Conservation (phyloP, 495 filamentous ascomycete genomes). For the Filosporella fistucella region DNA sequence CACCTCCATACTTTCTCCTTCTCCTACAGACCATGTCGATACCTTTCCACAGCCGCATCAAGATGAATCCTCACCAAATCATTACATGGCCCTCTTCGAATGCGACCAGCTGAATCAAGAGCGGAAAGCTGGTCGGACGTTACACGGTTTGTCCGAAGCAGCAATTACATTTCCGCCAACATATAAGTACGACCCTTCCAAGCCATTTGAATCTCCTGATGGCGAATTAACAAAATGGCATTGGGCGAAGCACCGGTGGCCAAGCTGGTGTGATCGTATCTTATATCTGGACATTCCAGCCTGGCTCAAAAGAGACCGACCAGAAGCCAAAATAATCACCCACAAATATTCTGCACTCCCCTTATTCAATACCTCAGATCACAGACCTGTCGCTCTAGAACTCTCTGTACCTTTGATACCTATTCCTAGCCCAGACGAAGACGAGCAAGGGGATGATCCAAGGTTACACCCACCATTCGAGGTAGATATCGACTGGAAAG, state of each 20-base stretch:
- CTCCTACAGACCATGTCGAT: slow-evolving; percentile 37
- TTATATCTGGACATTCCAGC: slow-evolving; percentile 64
- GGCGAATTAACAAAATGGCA: slow-evolving; percentile 50
- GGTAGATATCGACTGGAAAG: slow-evolving; percentile 24
- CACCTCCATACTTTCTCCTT: slow-evolving; percentile 58
- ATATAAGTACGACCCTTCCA: slow-evolving; percentile 66
- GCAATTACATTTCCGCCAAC: slow-evolving; percentile 81
- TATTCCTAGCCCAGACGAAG: slow-evolving; percentile 21
- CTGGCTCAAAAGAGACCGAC: slow-evolving; percentile 32
- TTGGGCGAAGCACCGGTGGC: slow-evolving; percentile 78
- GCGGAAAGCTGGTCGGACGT: slow-evolving; percentile 53
- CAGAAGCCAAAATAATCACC: slow-evolving; percentile 37
- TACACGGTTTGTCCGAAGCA: slow-evolving; percentile 74
- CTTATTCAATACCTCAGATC: slow-evolving; percentile 73
- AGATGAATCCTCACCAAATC: slow-evolving; percentile 37
- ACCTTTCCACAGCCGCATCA: slow-evolving; percentile 57
- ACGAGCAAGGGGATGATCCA: slow-evolving; percentile 21
- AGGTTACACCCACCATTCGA: slow-evolving; percentile 22
- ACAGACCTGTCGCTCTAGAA: slow-evolving; percentile 72
- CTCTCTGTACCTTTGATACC: slow-evolving; percentile 50
- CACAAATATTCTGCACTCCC: slow-evolving; percentile 69
- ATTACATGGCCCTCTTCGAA: slow-evolving; percentile 59
- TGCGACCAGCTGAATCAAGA: slow-evolving; percentile 77
- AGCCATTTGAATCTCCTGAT: slow-evolving; percentile 37
- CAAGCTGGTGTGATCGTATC: slow-evolving; percentile 92